These are phyloP conservation scores for Gremmenia infestans DNA, from an alignment of 2,329 filamentous ascomycete species.

Conservation along the genomic window DNA sequence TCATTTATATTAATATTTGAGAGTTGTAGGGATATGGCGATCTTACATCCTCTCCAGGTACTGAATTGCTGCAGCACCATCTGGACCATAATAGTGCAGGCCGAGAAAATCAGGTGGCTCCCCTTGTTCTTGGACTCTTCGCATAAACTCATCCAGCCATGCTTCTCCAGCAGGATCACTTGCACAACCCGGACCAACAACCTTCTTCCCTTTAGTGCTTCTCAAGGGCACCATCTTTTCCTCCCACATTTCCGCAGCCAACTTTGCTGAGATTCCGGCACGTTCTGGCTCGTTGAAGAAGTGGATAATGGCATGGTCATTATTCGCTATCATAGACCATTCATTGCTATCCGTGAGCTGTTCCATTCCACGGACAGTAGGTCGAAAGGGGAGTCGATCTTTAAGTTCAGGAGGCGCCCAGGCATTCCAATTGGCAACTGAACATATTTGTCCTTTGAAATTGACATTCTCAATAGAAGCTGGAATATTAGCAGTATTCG, in stretches of 20 bases:
- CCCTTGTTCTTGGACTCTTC: slow-evolving; percentile 27
- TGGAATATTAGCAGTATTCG: slow-evolving; percentile 34
- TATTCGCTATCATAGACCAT: slow-evolving; percentile 32
- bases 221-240: slow-evolving; percentile 36
- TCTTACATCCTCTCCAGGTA: slow-evolving; percentile 35
- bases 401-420: slow-evolving; percentile 37
- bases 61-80: slow-evolving; percentile 31
- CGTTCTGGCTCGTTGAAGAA: slow-evolving; percentile 45
- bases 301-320: slow-evolving; percentile 34
- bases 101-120: slow-evolving; percentile 39
- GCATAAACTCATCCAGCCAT: slow-evolving; percentile 41
- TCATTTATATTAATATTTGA: neutral
- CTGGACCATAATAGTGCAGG: slow-evolving; percentile 40
- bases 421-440: slow-evolving; percentile 39
- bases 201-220: slow-evolving; percentile 31
- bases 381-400: slow-evolving; percentile 35
- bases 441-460: slow-evolving; percentile 32
- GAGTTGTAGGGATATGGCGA: neutral
- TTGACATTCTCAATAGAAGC: slow-evolving; percentile 34
- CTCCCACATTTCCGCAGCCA: slow-evolving; percentile 37
- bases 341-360: slow-evolving; percentile 35
- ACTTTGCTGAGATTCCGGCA: slow-evolving; percentile 30
- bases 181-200: slow-evolving; percentile 37
- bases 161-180: slow-evolving; percentile 34
- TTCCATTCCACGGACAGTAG: slow-evolving; percentile 37